Percentiles rank a stretch among this genome's conserved stretches.
Conservation (phyloP, 2,329 filamentous ascomycete species). For the Camillea tinctor region DNA sequence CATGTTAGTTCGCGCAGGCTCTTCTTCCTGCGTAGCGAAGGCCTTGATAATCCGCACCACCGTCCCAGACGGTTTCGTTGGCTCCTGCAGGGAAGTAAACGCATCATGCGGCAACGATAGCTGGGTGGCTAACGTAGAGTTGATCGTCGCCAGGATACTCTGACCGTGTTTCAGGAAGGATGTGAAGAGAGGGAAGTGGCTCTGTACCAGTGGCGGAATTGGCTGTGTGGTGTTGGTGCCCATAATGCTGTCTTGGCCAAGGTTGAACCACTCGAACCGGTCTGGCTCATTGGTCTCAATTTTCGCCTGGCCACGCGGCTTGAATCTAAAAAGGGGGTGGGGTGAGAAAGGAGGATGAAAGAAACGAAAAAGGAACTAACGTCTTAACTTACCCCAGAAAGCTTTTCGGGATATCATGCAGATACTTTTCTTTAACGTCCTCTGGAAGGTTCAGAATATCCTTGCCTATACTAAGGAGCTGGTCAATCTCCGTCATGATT, state of each 20-base stretch:
- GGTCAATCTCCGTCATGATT: conserved; percentile 13
- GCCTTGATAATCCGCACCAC: conserved; percentile 19
- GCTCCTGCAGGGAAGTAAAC: conserved; percentile 22
- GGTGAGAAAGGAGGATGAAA: neutral
- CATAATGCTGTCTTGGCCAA: conserved; percentile 31
- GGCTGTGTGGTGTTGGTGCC: conserved; percentile 16
- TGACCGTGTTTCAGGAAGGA: conserved; percentile 18
- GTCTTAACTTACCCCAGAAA: conserved; percentile 20
- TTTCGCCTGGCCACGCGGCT: conserved; percentile 14
- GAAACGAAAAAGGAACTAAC: too few species aligned
- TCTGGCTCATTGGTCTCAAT: conserved; percentile 26
- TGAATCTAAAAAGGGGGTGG: conserved; percentile 8
- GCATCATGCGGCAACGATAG: conserved; percentile 25
- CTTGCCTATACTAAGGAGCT: conserved; percentile 10
- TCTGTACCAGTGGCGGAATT: conserved; percentile 10
- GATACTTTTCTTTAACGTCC: conserved; percentile 9
- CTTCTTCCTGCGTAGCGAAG: conserved; percentile 15
- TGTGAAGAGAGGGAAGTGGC: conserved; percentile 3
- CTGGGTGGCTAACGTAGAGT: conserved; percentile 21
- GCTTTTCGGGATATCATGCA: conserved; percentile 10
- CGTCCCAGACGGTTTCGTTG: conserved; percentile 27
- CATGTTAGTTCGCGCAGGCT: conserved; percentile 26
- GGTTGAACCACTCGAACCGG: conserved; percentile 30
- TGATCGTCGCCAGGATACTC: conserved; percentile 14
- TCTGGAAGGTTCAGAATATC: conserved; percentile 8